Evolutionary conservation across 768 basidiomycete species (phyloP).

Genomic region (Boletus fagicola): DNA sequence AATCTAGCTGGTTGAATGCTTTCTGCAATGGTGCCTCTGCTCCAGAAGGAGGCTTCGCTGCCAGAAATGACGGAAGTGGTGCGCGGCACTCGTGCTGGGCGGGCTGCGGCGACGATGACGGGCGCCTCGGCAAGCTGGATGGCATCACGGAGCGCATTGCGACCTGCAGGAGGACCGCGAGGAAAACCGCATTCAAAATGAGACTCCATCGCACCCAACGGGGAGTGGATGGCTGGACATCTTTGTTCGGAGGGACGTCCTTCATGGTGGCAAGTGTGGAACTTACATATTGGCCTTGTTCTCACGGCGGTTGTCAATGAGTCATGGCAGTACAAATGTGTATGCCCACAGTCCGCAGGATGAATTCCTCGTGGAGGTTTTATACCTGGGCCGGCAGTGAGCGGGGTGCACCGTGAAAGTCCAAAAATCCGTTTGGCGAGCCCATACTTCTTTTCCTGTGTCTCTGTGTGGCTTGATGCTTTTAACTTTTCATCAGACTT

Average conservation of each 20-base stretch:
- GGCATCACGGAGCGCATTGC: neutral
- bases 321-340: too few species aligned
- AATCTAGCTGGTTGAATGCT: slow-evolving; percentile 6
- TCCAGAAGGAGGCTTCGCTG: slow-evolving; percentile 13
- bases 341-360: neutral
- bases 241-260: neutral
- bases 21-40: slow-evolving; percentile 8
- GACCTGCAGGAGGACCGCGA: slow-evolving; percentile 14
- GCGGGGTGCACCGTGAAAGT: too few species aligned
- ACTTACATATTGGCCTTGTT: neutral
- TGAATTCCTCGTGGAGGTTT: too few species aligned
- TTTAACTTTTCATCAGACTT: neutral
- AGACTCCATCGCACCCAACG: slow-evolving; percentile 20
- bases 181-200: slow-evolving; percentile 8
- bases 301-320: neutral
- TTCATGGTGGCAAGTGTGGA: neutral
- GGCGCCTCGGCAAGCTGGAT: neutral
- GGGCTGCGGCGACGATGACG: neutral
- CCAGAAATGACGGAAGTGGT: slow-evolving; percentile 19
- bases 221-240: slow-evolving; percentile 1
- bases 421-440: neutral
- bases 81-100: slow-evolving; percentile 11
- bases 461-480: neutral
- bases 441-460: neutral
- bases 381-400: too few species aligned